Evolutionary conservation across 108 stramenopile genomes (phyloP).

Genomic region (Fragilaria crotonensis): DNA sequence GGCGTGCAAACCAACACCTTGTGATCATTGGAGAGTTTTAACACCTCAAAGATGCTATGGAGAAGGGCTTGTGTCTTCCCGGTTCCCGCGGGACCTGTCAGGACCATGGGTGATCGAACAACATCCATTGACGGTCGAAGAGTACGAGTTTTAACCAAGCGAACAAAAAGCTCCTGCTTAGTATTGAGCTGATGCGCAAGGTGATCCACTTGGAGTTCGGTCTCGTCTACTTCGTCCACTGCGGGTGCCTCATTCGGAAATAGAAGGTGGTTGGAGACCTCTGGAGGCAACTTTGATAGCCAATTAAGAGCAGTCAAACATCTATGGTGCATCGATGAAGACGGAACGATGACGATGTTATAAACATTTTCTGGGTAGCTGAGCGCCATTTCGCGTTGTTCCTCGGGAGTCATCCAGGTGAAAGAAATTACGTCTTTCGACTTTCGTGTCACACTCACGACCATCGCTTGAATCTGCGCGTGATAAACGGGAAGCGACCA

Average conservation of each 20-base stretch:
- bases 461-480: slow-evolving; percentile 12
- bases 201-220: not conserved
- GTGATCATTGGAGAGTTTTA: slow-evolving; percentile 12
- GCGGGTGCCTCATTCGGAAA: slow-evolving; percentile 38
- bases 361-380: not conserved
- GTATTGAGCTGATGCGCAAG: slow-evolving; percentile 28
- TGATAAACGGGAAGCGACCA: not conserved
- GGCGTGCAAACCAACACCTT: slow-evolving; percentile 57
- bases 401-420: slow-evolving; percentile 16
- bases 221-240: slow-evolving; percentile 1
- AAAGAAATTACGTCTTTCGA: slow-evolving; percentile 19
- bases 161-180: slow-evolving; percentile 40
- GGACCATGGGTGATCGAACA: slow-evolving; percentile 47
- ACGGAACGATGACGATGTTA: slow-evolving; percentile 37
- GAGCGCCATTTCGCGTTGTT: slow-evolving; percentile 2
- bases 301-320: slow-evolving; percentile 50
- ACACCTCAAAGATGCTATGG: slow-evolving; percentile 28
- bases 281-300: slow-evolving; percentile 21
- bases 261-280: slow-evolving; percentile 19
- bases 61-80: slow-evolving; percentile 61
- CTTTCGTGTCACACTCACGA: slow-evolving; percentile 18
- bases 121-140: slow-evolving; percentile 28
- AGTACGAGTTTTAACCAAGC: slow-evolving; percentile 48
- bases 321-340: slow-evolving; percentile 13
- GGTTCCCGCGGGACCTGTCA: slow-evolving; percentile 63